Percentiles rank a stretch among this genome's conserved stretches.
Conservation (phyloP, 306 rosid species). For the Canavalia ensiformis region DNA sequence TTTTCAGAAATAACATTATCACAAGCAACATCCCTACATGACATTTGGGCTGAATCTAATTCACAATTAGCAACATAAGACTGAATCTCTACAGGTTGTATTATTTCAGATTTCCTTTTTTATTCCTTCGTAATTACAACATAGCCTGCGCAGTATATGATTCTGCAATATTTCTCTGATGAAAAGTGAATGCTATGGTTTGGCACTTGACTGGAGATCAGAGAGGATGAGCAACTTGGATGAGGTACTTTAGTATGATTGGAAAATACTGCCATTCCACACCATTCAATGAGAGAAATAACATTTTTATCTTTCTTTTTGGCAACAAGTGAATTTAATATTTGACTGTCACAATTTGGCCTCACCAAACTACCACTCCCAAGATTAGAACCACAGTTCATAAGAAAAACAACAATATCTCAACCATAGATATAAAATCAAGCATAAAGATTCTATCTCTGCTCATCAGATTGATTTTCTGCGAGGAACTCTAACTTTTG, state of each 20-base stretch:
- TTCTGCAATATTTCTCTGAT: conserved; percentile 75
- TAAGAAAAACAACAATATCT: conserved; percentile 95
- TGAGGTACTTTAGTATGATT: conserved; percentile 96
- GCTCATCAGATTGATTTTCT: conserved; percentile 72
- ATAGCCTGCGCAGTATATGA: conserved; percentile 74
- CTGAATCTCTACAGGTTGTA: too few relatives aligned
- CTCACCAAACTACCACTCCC: conserved; percentile 63
- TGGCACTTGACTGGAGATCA: conserved; percentile 91
- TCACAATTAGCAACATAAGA: conserved; percentile 24
- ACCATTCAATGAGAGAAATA: conserved; percentile 86
- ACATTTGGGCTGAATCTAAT: conserved; percentile 47
- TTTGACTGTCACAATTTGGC: conserved; percentile 55
- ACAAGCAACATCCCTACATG: conserved; percentile 41
- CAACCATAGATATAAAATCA: conserved; percentile 88
- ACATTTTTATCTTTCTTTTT: conserved; percentile 53
- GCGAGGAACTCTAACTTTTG: conserved; percentile 96
- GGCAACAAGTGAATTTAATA: conserved; percentile 46
- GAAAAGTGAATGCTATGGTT: conserved; percentile 95
- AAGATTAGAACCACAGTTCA: conserved; percentile 75
- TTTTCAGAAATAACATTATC: conserved; percentile 45
- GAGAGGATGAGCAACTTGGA: conserved; percentile 89
- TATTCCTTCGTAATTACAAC: neutral
- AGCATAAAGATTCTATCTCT: conserved; percentile 76
- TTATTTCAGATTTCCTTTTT: too few relatives aligned
- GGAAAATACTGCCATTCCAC: conserved; percentile 95